A percentile compares a stretch with the other conserved stretches of the same genome.
Conservation (phyloP, 2,329 filamentous ascomycete genomes). For the Paracorniculantispora psalliotae region DNA sequence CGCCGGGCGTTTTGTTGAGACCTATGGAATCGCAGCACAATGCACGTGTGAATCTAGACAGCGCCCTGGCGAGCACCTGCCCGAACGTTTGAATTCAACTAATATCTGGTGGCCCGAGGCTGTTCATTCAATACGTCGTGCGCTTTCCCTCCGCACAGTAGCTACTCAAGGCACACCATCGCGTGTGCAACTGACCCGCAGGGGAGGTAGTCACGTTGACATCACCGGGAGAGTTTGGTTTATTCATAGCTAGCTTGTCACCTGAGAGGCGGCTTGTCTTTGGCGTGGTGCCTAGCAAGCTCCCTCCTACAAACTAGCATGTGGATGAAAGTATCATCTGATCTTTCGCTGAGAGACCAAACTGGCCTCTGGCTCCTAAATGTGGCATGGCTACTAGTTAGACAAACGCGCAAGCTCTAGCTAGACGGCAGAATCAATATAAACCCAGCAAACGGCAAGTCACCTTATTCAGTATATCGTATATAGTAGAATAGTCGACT, state of each 20-base stretch:
- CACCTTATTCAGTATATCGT: no score
- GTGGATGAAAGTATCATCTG: neutral
- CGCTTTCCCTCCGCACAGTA: no score
- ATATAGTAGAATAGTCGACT: no score
- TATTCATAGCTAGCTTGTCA: neutral
- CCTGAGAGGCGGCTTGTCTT: neutral
- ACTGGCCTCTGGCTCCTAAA: neutral
- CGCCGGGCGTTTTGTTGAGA: neutral
- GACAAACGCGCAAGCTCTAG: no score
- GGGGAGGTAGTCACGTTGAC: neutral
- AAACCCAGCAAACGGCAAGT: no score
- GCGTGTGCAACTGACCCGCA: neutral
- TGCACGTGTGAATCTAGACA: conserved; percentile 5
- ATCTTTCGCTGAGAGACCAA: neutral
- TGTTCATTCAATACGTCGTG: no score
- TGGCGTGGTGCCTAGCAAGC: neutral
- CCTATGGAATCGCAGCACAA: conserved; percentile 2
- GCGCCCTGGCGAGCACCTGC: neutral
- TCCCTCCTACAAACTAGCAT: neutral
- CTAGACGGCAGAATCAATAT: no score
- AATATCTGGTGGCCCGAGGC: neutral
- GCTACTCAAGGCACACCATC: neutral
- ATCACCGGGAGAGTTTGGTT: neutral
- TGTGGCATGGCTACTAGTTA: no score
- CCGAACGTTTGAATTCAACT: no score